Evolutionary conservation across 352 stramenopile genomes (phyloP).

Genomic region (Globisporangium perplexum): DNA sequence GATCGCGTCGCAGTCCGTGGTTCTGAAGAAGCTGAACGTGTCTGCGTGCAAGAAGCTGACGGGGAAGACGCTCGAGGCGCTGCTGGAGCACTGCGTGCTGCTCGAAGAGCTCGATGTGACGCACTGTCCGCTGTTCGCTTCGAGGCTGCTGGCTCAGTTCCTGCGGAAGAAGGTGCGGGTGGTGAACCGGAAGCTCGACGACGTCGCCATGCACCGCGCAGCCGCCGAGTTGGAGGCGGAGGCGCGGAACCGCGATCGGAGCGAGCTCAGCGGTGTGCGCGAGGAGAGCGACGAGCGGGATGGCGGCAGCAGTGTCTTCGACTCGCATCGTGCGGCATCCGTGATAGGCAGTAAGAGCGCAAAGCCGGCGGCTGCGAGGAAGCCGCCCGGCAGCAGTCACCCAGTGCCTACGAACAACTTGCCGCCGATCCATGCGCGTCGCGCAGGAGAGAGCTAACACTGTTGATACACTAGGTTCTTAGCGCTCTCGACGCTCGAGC

Average conservation of each 20-base stretch:
- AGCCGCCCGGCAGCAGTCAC: neutral
- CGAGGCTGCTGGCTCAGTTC: conserved; percentile 48
- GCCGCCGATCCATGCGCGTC: conserved; percentile 13
- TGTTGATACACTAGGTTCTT: too few species aligned
- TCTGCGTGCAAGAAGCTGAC: conserved; percentile 82
- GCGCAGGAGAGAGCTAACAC: conserved; percentile 2
- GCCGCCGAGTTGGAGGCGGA: conserved; percentile 1
- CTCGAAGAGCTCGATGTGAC: conserved; percentile 77
- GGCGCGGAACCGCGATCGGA: neutral
- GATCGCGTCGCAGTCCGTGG: conserved; percentile 61
- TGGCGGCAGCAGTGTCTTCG: too few species aligned
- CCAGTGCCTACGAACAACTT: conserved; percentile 6
- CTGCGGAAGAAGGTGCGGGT: conserved; percentile 50
- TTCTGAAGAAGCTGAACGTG: conserved; percentile 62
- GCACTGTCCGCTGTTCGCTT: conserved; percentile 65
- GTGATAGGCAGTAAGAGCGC: neutral
- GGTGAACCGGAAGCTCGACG: conserved; percentile 35
- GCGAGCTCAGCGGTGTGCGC: neutral
- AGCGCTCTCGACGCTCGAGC: too few species aligned
- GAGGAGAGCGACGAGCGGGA: conserved; percentile 5
- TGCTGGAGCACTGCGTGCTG: conserved; percentile 50
- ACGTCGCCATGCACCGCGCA: conserved; percentile 16
- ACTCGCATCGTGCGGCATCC: neutral
- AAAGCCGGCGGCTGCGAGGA: neutral
- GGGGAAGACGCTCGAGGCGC: conserved; percentile 34